phyloP scores from a whole-genome alignment of 495 filamentous ascomycete genomes.

The Oleoguttula mirabilis region DNA sequence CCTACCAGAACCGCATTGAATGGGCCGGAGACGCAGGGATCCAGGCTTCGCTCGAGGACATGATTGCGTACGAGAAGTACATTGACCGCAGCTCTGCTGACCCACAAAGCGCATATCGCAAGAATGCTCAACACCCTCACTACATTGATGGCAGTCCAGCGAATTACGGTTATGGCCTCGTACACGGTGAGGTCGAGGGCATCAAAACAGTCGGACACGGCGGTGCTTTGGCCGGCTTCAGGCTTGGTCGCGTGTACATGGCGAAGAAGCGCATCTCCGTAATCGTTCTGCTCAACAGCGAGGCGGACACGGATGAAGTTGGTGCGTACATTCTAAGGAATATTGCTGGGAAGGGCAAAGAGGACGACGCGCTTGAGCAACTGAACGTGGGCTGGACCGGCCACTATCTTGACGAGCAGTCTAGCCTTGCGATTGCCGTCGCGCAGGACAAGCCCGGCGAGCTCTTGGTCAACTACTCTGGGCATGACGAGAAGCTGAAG shows the following conservation, averaged over 20 bases:
- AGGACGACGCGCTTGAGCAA: neutral
- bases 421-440: constrained; percentile 3
- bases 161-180: constrained; percentile 11
- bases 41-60: constrained; percentile 11
- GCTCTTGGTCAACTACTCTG: neutral
- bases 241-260: neutral
- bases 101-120: constrained; percentile 1
- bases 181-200: constrained; percentile 1
- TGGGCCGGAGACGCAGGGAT: constrained; percentile 18
- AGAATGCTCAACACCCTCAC: neutral
- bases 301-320: neutral
- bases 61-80: constrained; percentile 18
- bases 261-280: constrained; percentile 3
- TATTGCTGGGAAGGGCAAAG: neutral
- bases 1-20: constrained; percentile 11
- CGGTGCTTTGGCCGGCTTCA: constrained; percentile 10
- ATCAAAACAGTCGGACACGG: constrained; percentile 8
- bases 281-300: constrained; percentile 7
- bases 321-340: constrained; percentile 1
- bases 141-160: constrained; percentile 8
- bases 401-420: constrained; percentile 6
- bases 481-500: neutral
- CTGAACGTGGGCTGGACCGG: constrained; percentile 3
- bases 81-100: constrained; percentile 1
- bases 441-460: neutral